Conservation (phyloP, 2,329 filamentous ascomycete species). For the Cladophialophora immunda region DNA sequence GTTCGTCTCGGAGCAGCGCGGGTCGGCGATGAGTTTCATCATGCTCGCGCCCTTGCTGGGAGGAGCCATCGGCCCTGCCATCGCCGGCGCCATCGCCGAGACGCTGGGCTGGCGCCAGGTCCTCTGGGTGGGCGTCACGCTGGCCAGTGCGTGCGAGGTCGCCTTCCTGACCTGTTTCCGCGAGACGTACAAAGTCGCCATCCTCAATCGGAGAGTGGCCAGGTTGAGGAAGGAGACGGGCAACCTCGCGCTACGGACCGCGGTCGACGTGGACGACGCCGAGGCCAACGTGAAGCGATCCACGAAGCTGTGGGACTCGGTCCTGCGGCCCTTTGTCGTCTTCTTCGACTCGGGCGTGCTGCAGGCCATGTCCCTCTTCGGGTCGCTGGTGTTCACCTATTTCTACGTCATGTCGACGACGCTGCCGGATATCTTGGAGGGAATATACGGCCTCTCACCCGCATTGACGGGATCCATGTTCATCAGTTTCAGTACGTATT, state of each 20-base stretch:
- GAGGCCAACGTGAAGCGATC: conserved; percentile 14
- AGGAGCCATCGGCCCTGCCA: conserved; percentile 39
- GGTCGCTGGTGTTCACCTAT: conserved; percentile 57
- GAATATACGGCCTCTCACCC: conserved; percentile 42
- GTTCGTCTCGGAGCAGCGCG: conserved; percentile 65
- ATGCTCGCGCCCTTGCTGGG: conserved; percentile 65
- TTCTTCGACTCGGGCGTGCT: conserved; percentile 66
- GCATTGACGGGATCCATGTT: conserved; percentile 43
- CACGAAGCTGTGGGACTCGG: conserved; percentile 49
- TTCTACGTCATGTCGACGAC: conserved; percentile 56
- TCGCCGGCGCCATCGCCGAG: conserved; percentile 40
- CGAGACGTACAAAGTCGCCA: conserved; percentile 46
- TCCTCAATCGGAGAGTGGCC: conserved; percentile 44
- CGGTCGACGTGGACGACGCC: conserved; percentile 26
- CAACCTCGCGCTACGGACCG: conserved; percentile 38
- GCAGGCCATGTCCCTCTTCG: conserved; percentile 57
- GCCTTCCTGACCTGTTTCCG: conserved; percentile 43
- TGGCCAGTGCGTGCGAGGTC: conserved; percentile 36
- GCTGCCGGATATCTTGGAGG: conserved; percentile 46
- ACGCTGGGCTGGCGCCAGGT: conserved; percentile 40
- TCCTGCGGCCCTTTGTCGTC: conserved; percentile 65
- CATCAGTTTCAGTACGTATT: conserved; percentile 33
- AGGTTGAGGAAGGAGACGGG: conserved; percentile 44
- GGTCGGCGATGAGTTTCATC: conserved; percentile 66
- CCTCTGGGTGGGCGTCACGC: conserved; percentile 38